These are phyloP conservation scores for Mortierella sp. DNA, from an alignment of 371 early-diverging fungal genomes.

Conservation along the genomic window DNA sequence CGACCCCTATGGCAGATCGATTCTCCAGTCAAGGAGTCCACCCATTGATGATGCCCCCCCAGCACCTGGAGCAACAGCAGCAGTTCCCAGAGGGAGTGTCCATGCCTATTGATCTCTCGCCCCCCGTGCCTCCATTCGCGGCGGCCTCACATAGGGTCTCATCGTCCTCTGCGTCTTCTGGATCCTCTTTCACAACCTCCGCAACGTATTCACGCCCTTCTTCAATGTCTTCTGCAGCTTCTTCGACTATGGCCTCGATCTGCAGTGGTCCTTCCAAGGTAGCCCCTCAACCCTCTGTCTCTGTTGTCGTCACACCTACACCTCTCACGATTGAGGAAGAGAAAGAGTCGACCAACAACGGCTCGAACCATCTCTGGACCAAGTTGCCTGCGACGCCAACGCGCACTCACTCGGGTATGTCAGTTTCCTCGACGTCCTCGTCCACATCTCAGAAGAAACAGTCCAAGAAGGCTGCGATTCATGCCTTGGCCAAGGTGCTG, in stretches of 20 bases:
- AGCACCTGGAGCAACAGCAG: neutral
- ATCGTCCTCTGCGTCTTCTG: conserved; percentile 15
- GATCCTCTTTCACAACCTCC: conserved; percentile 1
- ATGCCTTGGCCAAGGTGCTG: conserved; percentile 24
- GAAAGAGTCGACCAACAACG: neutral
- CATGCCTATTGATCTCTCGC: conserved; percentile 11
- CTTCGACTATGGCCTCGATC: conserved; percentile 18
- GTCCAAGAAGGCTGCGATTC: conserved; percentile 16
- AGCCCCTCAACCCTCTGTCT: too few relatives aligned
- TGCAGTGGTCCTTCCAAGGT: neutral
- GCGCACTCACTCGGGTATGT: neutral
- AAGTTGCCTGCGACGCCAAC: neutral
- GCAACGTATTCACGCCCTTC: conserved; percentile 19
- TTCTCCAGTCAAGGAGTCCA: neutral
- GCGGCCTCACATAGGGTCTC: conserved; percentile 6
- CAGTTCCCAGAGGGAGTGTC: conserved; percentile 12
- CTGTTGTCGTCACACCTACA: neutral
- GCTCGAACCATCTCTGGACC: neutral
- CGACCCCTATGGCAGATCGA: conserved; percentile 4
- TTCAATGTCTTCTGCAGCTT: conserved; percentile 28
- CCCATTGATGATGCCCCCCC: neutral
- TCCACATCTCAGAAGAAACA: neutral
- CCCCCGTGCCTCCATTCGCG: conserved; percentile 16
- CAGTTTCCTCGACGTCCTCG: neutral
- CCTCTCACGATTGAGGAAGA: conserved; percentile 2